Evolutionary conservation across 768 basidiomycete genomes (phyloP).

Genomic region (Termitomyces heimii): DNA sequence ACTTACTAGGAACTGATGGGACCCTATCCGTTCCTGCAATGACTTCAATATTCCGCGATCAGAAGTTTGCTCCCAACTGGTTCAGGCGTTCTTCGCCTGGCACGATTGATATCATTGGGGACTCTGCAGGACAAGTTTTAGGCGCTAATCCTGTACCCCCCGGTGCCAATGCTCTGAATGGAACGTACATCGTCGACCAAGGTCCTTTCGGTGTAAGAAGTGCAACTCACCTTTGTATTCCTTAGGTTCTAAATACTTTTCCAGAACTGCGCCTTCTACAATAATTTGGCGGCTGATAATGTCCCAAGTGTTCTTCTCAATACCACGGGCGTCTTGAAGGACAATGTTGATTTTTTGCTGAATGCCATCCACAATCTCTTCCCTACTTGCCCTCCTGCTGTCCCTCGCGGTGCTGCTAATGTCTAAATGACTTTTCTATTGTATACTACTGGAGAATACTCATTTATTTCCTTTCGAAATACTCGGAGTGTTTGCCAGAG

Average conservation of each 20-base stretch:
- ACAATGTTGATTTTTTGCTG: slow-evolving; percentile 11
- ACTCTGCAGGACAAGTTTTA: neutral
- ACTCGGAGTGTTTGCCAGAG: neutral
- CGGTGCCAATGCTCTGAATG: slow-evolving; percentile 8
- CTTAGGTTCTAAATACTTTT: neutral
- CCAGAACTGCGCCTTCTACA: slow-evolving; percentile 4
- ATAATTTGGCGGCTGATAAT: slow-evolving; percentile 7
- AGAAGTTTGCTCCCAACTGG: slow-evolving; percentile 10
- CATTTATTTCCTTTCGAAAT: neutral
- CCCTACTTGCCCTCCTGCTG: slow-evolving; percentile 3
- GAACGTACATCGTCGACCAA: slow-evolving; percentile 6
- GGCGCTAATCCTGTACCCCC: slow-evolving; percentile 2
- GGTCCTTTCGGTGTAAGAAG: slow-evolving; percentile 2
- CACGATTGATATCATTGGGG: neutral
- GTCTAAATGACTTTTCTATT: neutral
- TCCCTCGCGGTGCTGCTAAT: slow-evolving; percentile 6
- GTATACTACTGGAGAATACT: neutral
- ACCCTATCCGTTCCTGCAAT: slow-evolving; percentile 6
- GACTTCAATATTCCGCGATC: slow-evolving; percentile 13
- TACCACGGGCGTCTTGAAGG: slow-evolving; percentile 10
- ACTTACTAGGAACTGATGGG: slow-evolving; percentile 7
- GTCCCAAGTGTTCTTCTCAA: slow-evolving; percentile 11
- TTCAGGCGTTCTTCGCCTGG: slow-evolving; percentile 4
- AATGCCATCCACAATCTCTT: slow-evolving; percentile 9
- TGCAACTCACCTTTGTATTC: neutral